Conservation (phyloP, 2,329 filamentous ascomycete species). For the Davidsoniella eucalypti region DNA sequence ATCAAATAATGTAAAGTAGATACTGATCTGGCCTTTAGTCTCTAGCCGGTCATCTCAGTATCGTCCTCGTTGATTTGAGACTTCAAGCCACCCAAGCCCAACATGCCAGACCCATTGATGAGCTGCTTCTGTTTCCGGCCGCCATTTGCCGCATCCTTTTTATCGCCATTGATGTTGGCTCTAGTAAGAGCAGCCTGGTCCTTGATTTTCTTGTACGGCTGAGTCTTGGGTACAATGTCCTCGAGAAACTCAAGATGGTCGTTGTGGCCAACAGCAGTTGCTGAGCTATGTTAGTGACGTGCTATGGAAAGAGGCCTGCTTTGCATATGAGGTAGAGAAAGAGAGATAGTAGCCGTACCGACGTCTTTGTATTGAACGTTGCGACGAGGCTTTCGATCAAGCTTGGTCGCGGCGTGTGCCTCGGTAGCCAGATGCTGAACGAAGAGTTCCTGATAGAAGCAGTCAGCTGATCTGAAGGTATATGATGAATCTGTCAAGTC, state of each 20-base stretch:
- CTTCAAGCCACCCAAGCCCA: constrained; percentile 23
- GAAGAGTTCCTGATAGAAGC: constrained; percentile 63
- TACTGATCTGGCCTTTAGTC: neutral
- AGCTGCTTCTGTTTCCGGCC: constrained; percentile 13
- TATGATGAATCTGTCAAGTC: constrained; percentile 16
- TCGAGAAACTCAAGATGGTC: constrained; percentile 92
- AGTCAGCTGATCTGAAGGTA: constrained; percentile 2
- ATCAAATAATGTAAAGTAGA: too few species aligned
- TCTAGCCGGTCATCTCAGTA: constrained; percentile 43
- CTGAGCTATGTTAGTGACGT: constrained; percentile 20
- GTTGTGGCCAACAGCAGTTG: constrained; percentile 68
- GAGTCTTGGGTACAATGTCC: constrained; percentile 78
- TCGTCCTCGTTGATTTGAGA: constrained; percentile 28
- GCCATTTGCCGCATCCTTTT: constrained; percentile 4
- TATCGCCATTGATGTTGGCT: constrained; percentile 30
- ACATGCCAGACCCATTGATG: constrained; percentile 13
- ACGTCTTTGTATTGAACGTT: constrained; percentile 96
- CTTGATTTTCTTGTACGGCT: constrained; percentile 65
- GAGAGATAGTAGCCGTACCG: constrained; percentile 31
- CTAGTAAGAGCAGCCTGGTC: constrained; percentile 37
- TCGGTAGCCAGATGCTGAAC: constrained; percentile 80
- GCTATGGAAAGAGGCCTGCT: neutral
- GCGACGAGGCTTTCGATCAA: constrained; percentile 78
- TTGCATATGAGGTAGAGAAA: neutral
- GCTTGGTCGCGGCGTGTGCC: constrained; percentile 72